These are phyloP conservation scores for Penicillium sp. DNA, from an alignment of 2,329 filamentous ascomycete species.

Conservation along the genomic window DNA sequence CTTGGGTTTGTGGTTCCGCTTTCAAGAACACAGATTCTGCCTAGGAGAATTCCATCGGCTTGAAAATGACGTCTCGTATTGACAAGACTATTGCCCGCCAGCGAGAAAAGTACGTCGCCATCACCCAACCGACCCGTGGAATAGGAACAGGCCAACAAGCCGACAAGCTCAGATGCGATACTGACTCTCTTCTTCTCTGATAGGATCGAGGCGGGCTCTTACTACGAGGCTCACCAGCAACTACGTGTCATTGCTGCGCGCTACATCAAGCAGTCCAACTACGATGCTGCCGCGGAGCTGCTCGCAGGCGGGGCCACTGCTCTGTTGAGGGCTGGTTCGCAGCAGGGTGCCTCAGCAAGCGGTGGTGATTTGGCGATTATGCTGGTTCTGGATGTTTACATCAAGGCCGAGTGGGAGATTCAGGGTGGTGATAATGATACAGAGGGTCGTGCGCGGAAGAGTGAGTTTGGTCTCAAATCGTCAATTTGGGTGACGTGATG, in stretches of 20 bases:
- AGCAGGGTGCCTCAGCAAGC: constrained; percentile 90
- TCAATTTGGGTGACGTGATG: constrained; percentile 1
- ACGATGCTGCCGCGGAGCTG: constrained; percentile 81
- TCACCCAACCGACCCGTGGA: neutral
- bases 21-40: neutral
- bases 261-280: constrained; percentile 87
- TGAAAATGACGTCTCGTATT: constrained; percentile 54
- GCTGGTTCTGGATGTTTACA: constrained; percentile 87
- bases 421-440: constrained; percentile 59
- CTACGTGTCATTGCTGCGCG: constrained; percentile 92
- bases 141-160: no score
- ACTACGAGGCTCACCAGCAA: constrained; percentile 98
- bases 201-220: constrained; percentile 87
- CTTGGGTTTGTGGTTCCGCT: neutral
- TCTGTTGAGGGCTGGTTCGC: constrained; percentile 63
- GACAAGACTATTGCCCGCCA: constrained; percentile 74
- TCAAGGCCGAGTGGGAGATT: constrained; percentile 74
- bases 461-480: constrained; percentile 28
- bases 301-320: constrained; percentile 81
- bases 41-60: neutral
- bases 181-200: neutral
- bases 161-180: no score
- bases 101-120: constrained; percentile 66
- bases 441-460: constrained; percentile 67
- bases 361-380: constrained; percentile 87